phyloP scores from a whole-genome alignment of 345 rosid species.

The Pistacia atlantica region DNA sequence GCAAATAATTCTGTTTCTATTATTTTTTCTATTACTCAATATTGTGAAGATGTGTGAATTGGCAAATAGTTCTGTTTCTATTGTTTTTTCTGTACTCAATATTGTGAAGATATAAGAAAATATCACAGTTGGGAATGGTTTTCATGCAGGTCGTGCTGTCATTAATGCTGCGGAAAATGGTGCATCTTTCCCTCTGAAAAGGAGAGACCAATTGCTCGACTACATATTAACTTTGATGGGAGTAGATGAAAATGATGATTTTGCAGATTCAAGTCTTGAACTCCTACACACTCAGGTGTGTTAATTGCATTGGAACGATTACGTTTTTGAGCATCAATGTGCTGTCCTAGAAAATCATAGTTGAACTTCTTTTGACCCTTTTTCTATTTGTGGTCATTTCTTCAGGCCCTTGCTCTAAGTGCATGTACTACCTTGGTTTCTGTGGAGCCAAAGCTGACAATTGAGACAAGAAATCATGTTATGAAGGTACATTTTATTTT shows the following conservation, averaged over 20 bases:
- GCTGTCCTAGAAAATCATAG: background rate
- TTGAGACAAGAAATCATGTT: conserved; percentile 89
- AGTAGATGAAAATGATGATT: conserved; percentile 74
- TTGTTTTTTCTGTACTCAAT: conserved; percentile 13
- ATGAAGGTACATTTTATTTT: conserved; percentile 61
- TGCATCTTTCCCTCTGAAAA: conserved; percentile 83
- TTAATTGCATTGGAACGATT: conserved; percentile 12
- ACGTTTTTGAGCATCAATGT: background rate
- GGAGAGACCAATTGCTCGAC: conserved; percentile 84
- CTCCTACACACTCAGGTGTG: conserved; percentile 80
- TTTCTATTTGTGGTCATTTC: conserved; percentile 24
- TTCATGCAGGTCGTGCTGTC: conserved; percentile 81
- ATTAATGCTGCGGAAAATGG: conserved; percentile 92
- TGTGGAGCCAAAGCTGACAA: conserved; percentile 93
- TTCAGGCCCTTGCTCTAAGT: conserved; percentile 88
- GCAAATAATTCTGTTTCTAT: too few species aligned
- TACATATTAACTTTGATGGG: conserved; percentile 96
- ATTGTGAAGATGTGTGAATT: background rate
- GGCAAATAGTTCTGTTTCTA: conserved; percentile 1
- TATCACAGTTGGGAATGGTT: conserved; percentile 10
- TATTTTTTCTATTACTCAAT: background rate
- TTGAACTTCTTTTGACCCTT: background rate
- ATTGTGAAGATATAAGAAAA: conserved; percentile 11
- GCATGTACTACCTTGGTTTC: conserved; percentile 98
- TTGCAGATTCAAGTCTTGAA: conserved; percentile 89